Evolutionary conservation across 345 rosid genomes (phyloP), one percentile per base, ranked within the genome.

Genomic region (Rhizophora apiculata): DNA sequence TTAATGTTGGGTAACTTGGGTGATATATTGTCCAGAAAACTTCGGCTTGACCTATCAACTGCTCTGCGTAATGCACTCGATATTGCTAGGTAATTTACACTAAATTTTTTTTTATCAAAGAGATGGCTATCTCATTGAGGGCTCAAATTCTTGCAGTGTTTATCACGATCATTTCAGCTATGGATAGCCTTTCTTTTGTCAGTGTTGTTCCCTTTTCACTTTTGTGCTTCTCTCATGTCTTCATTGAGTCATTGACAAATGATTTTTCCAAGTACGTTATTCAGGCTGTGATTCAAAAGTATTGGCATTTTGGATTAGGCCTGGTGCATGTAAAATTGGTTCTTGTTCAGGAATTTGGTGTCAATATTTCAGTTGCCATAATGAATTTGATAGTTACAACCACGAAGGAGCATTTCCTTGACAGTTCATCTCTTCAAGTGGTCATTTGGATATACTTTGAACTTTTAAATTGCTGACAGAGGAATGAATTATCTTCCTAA

Each of bases 401-500:
- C 5, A 13, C 18, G 49, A 43, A 43, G 49, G 19, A 43, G 49
- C 19, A 11, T 11, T 43, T 43, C 16, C 49, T 3, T 43, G 49
- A 43, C 18, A 43, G 49, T 43, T 43, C 49, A 15, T 43, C 15
- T 39, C 48, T 39, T 43, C 49, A 13, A 21, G 24, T 22, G 29
- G 5, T 19, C 48, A 46, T 16, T 10, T 16, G 20, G 30, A 34
- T 2, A 24, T 27, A n/a, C 8, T 31, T 29, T 55, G 52, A 37
- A 57, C 56, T 19, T 15, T 32, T 26, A 65, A 34, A 76, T 31
- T 11, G 65, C 52, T 62, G 26, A 68, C 80, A 87, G 91, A 68
- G 91, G 91, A 74, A 83, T 87, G 87, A 83, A 83, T 73, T 87
- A 87, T 70, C 89, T 87, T 66, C 91, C 83, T 43, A 32, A 80